Evolutionary conservation across 2,329 filamentous ascomycete genomes (phyloP), one percentile per base, ranked within the genome.

Genomic region (Chrysoporthe deuterocubensis): DNA sequence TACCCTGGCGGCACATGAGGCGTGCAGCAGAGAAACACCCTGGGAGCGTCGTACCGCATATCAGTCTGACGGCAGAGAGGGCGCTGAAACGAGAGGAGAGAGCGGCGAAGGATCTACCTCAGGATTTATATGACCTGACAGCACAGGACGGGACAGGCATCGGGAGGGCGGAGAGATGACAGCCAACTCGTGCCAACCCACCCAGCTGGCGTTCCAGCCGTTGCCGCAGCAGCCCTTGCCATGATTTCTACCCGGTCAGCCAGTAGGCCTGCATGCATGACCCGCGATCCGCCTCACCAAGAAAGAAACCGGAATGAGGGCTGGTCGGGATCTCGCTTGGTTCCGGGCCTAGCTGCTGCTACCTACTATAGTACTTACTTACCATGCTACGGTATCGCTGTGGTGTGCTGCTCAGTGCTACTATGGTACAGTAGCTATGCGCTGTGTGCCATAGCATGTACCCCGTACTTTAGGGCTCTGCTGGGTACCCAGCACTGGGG

Each of bases 111-210:
- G 50, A 54, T 32, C 16, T 11, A 16, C 26, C 14, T 16, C 13
- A 54, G 50, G 50, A 34, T 54, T 13, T 13, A 54, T 13, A 54
- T 54, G 50, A 54, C 32, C 50, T 54, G 50, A 54, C 50, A 54
- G 13, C 26, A 26, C 2, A 26, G 26, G 26, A 21, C 32, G 37
- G 37, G 37, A 26, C 37, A 40, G 13, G 21, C 3, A 54, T 54
- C 9, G 21, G 50, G 26, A 34, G 7, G 11, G 16, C 13, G 26
- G 26, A 34, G 26, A 34, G 26, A 34, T 16, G 50, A 14, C 14
- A 32, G 16, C 50, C 26, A 26, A 26, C 26, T 26, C 26, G 26
- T 26, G 26, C 26, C 26, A 26, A 26, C 26, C 26, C 26, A 26
- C 11, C 48, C 26, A 52, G 21, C 50, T 16, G 21, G 16, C 50